Evolutionary conservation across 192 early-diverging fungal species (phyloP), one percentile per base, ranked within the genome.

Genomic region (Coemansia sp.): DNA sequence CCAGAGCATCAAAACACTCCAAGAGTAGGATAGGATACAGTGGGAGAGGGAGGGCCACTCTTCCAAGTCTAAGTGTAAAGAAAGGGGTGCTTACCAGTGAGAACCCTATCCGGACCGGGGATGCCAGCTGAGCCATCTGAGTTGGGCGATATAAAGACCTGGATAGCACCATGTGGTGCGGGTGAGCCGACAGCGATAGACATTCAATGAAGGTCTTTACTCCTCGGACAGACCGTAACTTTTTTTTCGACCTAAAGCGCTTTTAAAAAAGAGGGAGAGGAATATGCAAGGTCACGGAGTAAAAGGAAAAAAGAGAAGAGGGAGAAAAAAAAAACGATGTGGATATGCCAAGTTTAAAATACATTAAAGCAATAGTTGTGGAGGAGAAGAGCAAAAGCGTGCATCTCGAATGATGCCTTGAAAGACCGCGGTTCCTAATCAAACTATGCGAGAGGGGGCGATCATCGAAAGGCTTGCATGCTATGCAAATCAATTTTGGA

Each of bases 41-140:
- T 38, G 36, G 36, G 36, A 58, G 31, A 22, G 36, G 15, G 64
- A 44, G 38, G 64, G 10, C 1, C 43, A 18, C 24, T 46, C 4
- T 50, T 12, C 24, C 18, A 11, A 47, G 46, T 4, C 16, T 27
- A 13, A 31, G 47, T 29, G 22, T 18, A 5, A 50, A 20, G 49
- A 5, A 50, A 20, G 49, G 49, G 49, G 10, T 31, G 24, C 67
- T 71, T 71, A 71, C 70, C 70, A 34, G 38, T 65, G 24, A 71
- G 43, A 47, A 71, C 47, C 47, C 61, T 71, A 31, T 71, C 70
- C 5, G 70, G 70, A 7, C 70, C 70, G 5, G 62, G 36, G 13
- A 52, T 52, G 20, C 36, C 70, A 34, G 62, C 10, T 5, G 62
- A n/a, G 13, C 46, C 39, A 38, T 61, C 62, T 6, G 29, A 16